Percentiles rank a stretch among this genome's conserved stretches.
These are phyloP conservation scores for Allomyces arbusculus DNA, from an alignment of 192 early-diverging fungal genomes.

Conservation along the genomic window DNA sequence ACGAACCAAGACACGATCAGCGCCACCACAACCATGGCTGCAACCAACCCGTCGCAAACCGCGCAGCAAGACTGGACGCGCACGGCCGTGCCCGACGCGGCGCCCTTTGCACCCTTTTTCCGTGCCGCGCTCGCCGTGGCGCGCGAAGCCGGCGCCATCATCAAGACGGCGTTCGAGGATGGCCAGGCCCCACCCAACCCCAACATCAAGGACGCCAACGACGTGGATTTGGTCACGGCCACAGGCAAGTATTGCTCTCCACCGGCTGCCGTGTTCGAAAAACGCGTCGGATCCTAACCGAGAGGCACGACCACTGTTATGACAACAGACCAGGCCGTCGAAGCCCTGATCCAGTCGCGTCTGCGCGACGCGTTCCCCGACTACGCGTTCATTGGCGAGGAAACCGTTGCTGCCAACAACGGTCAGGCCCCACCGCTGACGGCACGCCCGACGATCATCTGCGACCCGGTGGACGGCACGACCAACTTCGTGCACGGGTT, in stretches of 20 bases:
- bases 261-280: too few relatives aligned
- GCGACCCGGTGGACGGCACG: constrained; percentile 62
- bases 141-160: constrained; percentile 32
- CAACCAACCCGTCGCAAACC: too few relatives aligned
- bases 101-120: too few relatives aligned
- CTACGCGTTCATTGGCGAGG: constrained; percentile 79
- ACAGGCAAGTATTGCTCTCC: constrained; percentile 32
- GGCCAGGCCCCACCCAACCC: constrained; percentile 15
- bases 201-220: constrained; percentile 35
- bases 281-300: too few relatives aligned
- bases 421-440: too few relatives aligned
- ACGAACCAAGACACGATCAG: too few relatives aligned
- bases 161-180: constrained; percentile 27
- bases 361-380: constrained; percentile 36
- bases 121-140: constrained; percentile 12
- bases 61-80: too few relatives aligned
- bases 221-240: constrained; percentile 63
- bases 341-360: constrained; percentile 40
- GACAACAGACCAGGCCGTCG: constrained; percentile 25
- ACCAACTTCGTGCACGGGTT: constrained; percentile 64
- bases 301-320: too few relatives aligned
- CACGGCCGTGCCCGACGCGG: too few relatives aligned
- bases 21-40: too few relatives aligned
- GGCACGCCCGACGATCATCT: constrained; percentile 56
- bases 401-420: constrained; percentile 37